Conservation (phyloP, 352 stramenopile species). For the Thalassiosira allenii region DNA sequence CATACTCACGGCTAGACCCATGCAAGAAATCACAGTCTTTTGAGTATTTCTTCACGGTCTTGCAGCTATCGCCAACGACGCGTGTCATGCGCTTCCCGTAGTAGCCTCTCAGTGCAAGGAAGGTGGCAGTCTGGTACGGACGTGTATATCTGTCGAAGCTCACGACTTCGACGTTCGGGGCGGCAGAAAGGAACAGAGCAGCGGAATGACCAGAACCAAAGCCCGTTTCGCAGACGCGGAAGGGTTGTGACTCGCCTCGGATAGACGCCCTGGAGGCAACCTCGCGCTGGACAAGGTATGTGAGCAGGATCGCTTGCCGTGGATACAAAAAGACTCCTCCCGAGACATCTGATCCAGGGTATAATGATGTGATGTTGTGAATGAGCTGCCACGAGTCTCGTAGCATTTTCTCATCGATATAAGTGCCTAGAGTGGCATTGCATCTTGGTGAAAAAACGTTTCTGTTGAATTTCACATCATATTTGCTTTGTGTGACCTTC, state of each 20-base stretch:
- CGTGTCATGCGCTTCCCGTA: slow-evolving; percentile 37
- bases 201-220: slow-evolving; percentile 67
- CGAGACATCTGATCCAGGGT: slow-evolving; percentile 41
- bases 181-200: slow-evolving; percentile 54
- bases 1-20: slow-evolving; percentile 52
- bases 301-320: slow-evolving; percentile 53
- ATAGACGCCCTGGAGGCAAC: slow-evolving; percentile 16
- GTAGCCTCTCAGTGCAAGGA: slow-evolving; percentile 39
- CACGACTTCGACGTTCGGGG: slow-evolving; percentile 35
- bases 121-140: slow-evolving; percentile 56
- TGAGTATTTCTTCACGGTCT: slow-evolving; percentile 49
- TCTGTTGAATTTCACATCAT: slow-evolving; percentile 2
- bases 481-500: slow-evolving; percentile 11
- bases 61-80: slow-evolving; percentile 61
- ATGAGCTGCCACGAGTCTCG: slow-evolving; percentile 31
- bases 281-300: slow-evolving; percentile 42
- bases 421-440: slow-evolving; percentile 20
- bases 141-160: slow-evolving; percentile 74
- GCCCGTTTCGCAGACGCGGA: slow-evolving; percentile 68
- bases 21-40: slow-evolving; percentile 72
- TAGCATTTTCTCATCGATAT: slow-evolving; percentile 23
- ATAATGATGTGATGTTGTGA: slow-evolving; percentile 32
- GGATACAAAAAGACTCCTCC: slow-evolving; percentile 71
- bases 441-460: slow-evolving; percentile 17
- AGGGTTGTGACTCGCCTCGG: neutral